Conservation (phyloP, 257 asterid genomes). For the Penstemon barbatus region DNA sequence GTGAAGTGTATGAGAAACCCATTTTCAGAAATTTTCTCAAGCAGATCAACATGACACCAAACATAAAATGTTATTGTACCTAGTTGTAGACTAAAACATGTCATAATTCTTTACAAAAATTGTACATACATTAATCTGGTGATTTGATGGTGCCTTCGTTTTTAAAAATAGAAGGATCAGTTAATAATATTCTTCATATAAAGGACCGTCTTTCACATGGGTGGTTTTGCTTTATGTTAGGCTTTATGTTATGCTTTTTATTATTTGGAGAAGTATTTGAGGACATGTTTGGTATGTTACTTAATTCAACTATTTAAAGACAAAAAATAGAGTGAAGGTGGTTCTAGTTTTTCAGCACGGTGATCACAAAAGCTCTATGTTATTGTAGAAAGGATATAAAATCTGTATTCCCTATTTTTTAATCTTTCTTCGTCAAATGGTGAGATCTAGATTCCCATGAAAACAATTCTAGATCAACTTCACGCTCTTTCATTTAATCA, state of each 20-base stretch:
- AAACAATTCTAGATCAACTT: slow-evolving; percentile 2
- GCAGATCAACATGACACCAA: not conserved
- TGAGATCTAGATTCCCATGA: slow-evolving; percentile 15
- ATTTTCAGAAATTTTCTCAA: not conserved
- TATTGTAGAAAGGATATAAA: slow-evolving; percentile 7
- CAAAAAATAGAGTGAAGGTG: not conserved
- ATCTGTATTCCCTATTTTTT: not conserved
- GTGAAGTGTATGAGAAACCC: not conserved
- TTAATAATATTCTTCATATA: not conserved
- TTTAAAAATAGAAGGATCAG: not conserved
- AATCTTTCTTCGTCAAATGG: not conserved
- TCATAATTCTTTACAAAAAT: not conserved
- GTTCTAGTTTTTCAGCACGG: slow-evolving; percentile 8
- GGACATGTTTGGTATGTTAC: not conserved
- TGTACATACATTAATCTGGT: not conserved
- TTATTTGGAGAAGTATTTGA: not conserved
- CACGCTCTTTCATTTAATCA: not conserved
- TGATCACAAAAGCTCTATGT: not conserved
- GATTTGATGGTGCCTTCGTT: not conserved
- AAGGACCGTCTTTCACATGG: not conserved
- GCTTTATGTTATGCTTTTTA: slow-evolving; percentile 1
- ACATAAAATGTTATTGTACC: slow-evolving; percentile 23
- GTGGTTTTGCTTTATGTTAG: slow-evolving; percentile 4
- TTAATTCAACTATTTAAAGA: not conserved
- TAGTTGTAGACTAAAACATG: slow-evolving; percentile 5